Base-by-base conservation (phyloP, 768 basidiomycete genomes). In the Lactarius akahatsu region DNA sequence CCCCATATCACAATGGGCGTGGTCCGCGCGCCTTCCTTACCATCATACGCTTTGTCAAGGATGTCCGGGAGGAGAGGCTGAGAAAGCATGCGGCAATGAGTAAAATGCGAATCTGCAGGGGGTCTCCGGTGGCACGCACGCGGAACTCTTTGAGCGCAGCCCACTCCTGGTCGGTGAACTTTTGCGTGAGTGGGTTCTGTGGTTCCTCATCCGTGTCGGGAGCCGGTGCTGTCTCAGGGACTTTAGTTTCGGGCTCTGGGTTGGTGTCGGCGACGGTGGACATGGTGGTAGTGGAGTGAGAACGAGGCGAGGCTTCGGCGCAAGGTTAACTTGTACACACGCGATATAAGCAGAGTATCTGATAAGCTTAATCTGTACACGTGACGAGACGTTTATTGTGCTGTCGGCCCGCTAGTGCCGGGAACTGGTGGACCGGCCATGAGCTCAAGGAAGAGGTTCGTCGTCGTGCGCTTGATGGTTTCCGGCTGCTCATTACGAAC, bases 81-180 rank as follows among this genome's bases (percentile, higher is more conserved):
- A 8, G 10, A 18, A 34, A 20, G n/a, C 7, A 54, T 66, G 71
- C 18, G 10, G 36, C 0, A 9, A 52, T 60, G 15, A 23, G 20
- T 40, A 40, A 28, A 45, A 32, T 4, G 26, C 18, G 15, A 41
- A 63, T n/a, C 68, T n/a, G 23, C 20, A 3, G 34, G 55, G 55
- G 41, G 8, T 40, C 9, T 18, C 3, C 3, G 16, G n/a, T 26
- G 36, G 56, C 50, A 74, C 83, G 47, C 72, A 90, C 91, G 67
- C 90, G 80, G 67, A 94, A 86, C 69, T 83, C 82, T 69, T 83
- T 83, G 70, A 94, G 76, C 10, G 87, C 88, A 16, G 73, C 77
- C 89, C 91, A 90, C 74, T 94, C 92, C n/a, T 78, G 79, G 9
- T 83, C 77, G 0, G 86, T 89, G 74, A 93, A 94, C 72, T 81